Evolutionary conservation across 768 basidiomycete species (phyloP).

Genomic region (Glaciozyma martinii): DNA sequence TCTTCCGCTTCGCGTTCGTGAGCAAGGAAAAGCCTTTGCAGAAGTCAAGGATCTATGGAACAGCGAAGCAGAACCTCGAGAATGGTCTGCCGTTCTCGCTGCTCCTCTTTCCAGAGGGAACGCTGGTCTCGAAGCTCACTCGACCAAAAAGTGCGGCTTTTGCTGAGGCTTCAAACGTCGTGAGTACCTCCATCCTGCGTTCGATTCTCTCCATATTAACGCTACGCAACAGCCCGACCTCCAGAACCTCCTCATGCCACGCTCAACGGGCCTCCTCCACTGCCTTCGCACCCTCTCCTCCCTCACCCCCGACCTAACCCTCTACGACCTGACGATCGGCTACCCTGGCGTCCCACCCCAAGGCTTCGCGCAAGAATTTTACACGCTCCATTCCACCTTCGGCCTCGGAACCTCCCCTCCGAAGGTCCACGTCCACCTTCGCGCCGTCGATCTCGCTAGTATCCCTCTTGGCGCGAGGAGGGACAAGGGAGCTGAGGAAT

Average conservation of each 20-base stretch:
- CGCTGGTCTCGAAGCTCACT: constrained; percentile 78
- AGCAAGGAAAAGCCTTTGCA: constrained; percentile 16
- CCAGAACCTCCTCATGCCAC: constrained; percentile 68
- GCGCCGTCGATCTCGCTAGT: constrained; percentile 41
- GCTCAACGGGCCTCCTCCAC: constrained; percentile 82
- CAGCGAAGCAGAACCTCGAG: not conserved
- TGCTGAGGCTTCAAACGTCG: constrained; percentile 79
- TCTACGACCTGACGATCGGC: constrained; percentile 84
- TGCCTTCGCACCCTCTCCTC: constrained; percentile 71
- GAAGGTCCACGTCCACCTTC: constrained; percentile 73
- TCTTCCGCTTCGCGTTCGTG: constrained; percentile 21
- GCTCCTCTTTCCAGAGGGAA: constrained; percentile 91
- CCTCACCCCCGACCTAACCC: constrained; percentile 61
- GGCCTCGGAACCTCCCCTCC: constrained; percentile 72
- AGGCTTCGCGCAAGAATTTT: constrained; percentile 32
- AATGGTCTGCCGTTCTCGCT: constrained; percentile 54
- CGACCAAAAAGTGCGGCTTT: constrained; percentile 75
- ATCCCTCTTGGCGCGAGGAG: constrained; percentile 34
- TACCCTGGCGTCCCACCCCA: constrained; percentile 51
- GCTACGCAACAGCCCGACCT: constrained; percentile 58
- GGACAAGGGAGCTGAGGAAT: constrained; percentile 29
- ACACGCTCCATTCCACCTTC: constrained; percentile 84
- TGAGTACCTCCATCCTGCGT: constrained; percentile 42
- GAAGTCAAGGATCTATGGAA: not conserved
- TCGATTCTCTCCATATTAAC: not conserved